phyloP scores from a whole-genome alignment of 2,329 filamentous ascomycete genomes.

The Lithohypha guttulata region DNA sequence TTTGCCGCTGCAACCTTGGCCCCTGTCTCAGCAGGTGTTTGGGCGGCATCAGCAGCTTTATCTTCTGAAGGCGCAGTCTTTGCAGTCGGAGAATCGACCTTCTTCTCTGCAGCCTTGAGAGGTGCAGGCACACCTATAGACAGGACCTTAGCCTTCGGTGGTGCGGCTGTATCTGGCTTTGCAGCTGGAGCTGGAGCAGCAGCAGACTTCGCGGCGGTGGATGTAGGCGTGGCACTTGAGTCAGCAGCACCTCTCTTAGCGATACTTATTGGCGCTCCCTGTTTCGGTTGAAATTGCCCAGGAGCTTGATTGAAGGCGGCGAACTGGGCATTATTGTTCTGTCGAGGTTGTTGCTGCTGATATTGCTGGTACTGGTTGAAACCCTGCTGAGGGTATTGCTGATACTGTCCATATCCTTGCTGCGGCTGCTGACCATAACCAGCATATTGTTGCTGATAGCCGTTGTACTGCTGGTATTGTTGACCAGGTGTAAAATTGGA shows the following conservation, averaged over 20 bases:
- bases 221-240: slow-evolving; percentile 31
- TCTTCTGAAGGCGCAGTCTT: slow-evolving; percentile 31
- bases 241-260: slow-evolving; percentile 35
- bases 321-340: slow-evolving; percentile 42
- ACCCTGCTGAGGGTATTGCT: slow-evolving; percentile 46
- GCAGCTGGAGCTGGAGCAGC: slow-evolving; percentile 25
- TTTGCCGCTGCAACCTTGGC: slow-evolving; percentile 79
- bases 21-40: slow-evolving; percentile 47
- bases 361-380: slow-evolving; percentile 38
- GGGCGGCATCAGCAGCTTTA: slow-evolving; percentile 40
- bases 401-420: slow-evolving; percentile 44
- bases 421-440: slow-evolving; percentile 43
- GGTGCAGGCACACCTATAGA: slow-evolving; percentile 51
- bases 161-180: slow-evolving; percentile 27
- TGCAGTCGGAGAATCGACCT: slow-evolving; percentile 43
- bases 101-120: slow-evolving; percentile 26
- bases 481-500: slow-evolving; percentile 63
- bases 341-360: slow-evolving; percentile 22
- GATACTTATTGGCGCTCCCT: slow-evolving; percentile 36
- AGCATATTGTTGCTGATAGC: slow-evolving; percentile 36
- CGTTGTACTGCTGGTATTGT: slow-evolving; percentile 48
- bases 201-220: slow-evolving; percentile 42
- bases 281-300: slow-evolving; percentile 30
- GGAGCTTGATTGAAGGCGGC: slow-evolving; percentile 32
- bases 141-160: slow-evolving; percentile 55